Base-by-base conservation (phyloP, 1,139 yeast species). In the Candida neerlandica region DNA sequence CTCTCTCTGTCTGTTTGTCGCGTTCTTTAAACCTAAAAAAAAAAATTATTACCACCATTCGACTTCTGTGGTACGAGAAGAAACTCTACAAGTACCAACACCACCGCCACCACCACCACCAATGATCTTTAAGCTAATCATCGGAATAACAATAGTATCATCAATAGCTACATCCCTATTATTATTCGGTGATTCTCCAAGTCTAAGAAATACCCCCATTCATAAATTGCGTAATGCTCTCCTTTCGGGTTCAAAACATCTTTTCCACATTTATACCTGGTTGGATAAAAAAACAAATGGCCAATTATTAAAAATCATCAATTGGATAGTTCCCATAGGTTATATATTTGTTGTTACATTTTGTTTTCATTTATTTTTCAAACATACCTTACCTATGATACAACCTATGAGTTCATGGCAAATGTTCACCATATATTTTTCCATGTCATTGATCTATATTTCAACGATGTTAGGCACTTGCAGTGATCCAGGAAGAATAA, bases 121-220 rank as follows among this genome's bases (percentile, higher is more conserved):
- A 37, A 53, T 54, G 57, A 23, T 49, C 16, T 55, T 55, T 34
- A 47, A 41, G 30, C 12, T 51, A 11, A 43, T 55, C 30, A 29
- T 55, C 14, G 47, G 43, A 2, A 11, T 51, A 23, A 45, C 48
- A 21, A 21, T 53, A 10, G 15, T 50, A 29, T 46, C 51, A 12
- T 47, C 58, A 12, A 32, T 49, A 27, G 44, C 54, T 32, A 44
- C 67, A 9, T 46, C 52, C 5, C 48, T 68, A 7, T 56, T 75
- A 14, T 62, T 82, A 35, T 81, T 82, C 59, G 86, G 86, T 0
- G 80, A 81, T 55, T 70, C 79, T 29, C 87, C 86, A 0, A 69
- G 72, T 27, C 72, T 75, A 44, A 65, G 80, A 51, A 56, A 68
- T 45, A 66, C 79, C 1, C 53, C 58, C n/a, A 49, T 77, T 27